These are phyloP conservation scores for Euphorbia pulcherrima DNA, from an alignment of 345 rosid species.

Conservation along the genomic window DNA sequence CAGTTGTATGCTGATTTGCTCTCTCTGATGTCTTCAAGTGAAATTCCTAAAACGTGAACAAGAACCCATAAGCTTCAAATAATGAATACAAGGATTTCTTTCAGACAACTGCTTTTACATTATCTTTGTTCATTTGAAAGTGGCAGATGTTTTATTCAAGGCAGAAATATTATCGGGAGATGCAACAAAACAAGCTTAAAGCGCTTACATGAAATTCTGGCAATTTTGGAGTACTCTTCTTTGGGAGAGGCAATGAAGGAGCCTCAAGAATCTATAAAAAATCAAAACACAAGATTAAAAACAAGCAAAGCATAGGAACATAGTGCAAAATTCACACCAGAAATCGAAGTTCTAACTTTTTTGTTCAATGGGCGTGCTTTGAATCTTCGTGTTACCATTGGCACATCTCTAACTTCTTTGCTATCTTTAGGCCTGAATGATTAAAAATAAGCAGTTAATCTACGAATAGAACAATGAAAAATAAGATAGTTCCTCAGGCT, in stretches of 20 bases:
- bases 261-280: slow-evolving; percentile 79
- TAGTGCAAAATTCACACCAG: slow-evolving; percentile 3
- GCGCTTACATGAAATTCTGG: slow-evolving; percentile 83
- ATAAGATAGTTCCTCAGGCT: neutral
- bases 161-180: neutral
- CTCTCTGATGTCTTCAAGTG: slow-evolving; percentile 79
- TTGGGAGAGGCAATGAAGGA: slow-evolving; percentile 70
- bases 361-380: slow-evolving; percentile 94
- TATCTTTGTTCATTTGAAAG: neutral
- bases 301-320: slow-evolving; percentile 3
- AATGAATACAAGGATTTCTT: slow-evolving; percentile 2
- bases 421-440: slow-evolving; percentile 57
- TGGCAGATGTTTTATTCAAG: too few species aligned
- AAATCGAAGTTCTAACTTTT: slow-evolving; percentile 53
- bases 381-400: slow-evolving; percentile 47
- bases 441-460: slow-evolving; percentile 13
- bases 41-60: slow-evolving; percentile 59
- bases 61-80: slow-evolving; percentile 16
- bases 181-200: slow-evolving; percentile 1
- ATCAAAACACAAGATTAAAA: slow-evolving; percentile 21
- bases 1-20: slow-evolving; percentile 68
- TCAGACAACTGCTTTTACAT: neutral
- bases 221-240: slow-evolving; percentile 69
- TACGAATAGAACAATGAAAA: slow-evolving; percentile 9
- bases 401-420: slow-evolving; percentile 38